Conservation (phyloP, 805 yeast genomes). For the Blastobotrys attinorum region DNA sequence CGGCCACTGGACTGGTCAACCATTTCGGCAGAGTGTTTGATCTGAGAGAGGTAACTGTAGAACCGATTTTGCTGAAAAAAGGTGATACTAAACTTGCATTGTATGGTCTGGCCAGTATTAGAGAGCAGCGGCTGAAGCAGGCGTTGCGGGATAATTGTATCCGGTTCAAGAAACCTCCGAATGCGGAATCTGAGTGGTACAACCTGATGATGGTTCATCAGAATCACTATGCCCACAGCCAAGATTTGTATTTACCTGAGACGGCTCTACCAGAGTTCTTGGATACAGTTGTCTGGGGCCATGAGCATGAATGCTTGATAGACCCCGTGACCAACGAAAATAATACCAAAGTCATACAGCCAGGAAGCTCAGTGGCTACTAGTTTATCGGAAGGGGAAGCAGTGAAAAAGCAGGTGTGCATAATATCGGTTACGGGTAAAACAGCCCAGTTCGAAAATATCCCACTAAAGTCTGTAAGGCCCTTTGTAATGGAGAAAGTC, state of each 20-base stretch:
- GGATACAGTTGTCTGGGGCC: conserved; percentile 92
- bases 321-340: conserved; percentile 47
- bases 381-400: conserved; percentile 82
- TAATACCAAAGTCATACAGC: conserved; percentile 56
- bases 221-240: conserved; percentile 71
- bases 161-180: conserved; percentile 63
- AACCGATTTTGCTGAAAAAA: conserved; percentile 75
- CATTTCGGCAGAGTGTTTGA: conserved; percentile 81
- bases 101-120: conserved; percentile 79
- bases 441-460: conserved; percentile 53
- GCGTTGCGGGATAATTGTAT: conserved; percentile 77
- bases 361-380: conserved; percentile 93
- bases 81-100: conserved; percentile 77
- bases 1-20: conserved; percentile 75
- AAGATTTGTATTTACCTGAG: conserved; percentile 80
- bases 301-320: conserved; percentile 90
- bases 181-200: conserved; percentile 62
- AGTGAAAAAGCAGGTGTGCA: conserved; percentile 61
- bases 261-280: conserved; percentile 71
- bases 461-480: conserved; percentile 63
- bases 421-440: conserved; percentile 55
- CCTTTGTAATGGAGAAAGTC: conserved; percentile 69
- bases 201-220: conserved; percentile 85
- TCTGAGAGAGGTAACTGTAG: conserved; percentile 62
- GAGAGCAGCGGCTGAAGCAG: conserved; percentile 82